These are phyloP conservation scores for Fusarium continuum DNA, from an alignment of 2,329 filamentous ascomycete species.

Conservation along the genomic window DNA sequence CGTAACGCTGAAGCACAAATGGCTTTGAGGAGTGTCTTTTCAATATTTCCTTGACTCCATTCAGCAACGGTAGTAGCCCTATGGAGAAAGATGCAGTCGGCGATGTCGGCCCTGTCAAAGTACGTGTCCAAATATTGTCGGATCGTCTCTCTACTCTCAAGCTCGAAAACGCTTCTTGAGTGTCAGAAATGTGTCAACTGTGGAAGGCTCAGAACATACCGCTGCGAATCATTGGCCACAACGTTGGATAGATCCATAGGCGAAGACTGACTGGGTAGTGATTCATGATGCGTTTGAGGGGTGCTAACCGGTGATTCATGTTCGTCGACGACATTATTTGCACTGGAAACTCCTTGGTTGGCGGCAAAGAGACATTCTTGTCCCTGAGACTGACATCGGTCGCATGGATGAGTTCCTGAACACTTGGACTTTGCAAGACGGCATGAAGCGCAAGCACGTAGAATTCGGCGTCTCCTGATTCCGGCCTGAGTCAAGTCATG, in stretches of 20 bases:
- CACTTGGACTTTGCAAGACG: slow-evolving; percentile 50
- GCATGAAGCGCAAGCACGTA: slow-evolving; percentile 47
- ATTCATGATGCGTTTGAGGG: slow-evolving; percentile 3
- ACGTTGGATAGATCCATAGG: neutral
- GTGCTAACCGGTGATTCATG: slow-evolving; percentile 15
- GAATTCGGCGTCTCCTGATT: slow-evolving; percentile 39
- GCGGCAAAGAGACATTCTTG: slow-evolving; percentile 15
- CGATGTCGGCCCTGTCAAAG: slow-evolving; percentile 32
- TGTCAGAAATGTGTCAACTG: neutral
- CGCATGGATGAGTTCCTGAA: slow-evolving; percentile 46
- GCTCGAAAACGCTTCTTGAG: slow-evolving; percentile 16
- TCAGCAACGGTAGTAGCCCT: slow-evolving; percentile 34
- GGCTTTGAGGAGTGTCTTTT: slow-evolving; percentile 32
- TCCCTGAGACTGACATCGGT: slow-evolving; percentile 40
- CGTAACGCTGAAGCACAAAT: slow-evolving; percentile 26
- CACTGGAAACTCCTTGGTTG: neutral
- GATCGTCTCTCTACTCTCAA: neutral
- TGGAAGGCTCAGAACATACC: neutral
- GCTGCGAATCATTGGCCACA: neutral
- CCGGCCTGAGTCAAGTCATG: slow-evolving; percentile 42
- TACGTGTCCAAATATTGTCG: slow-evolving; percentile 35
- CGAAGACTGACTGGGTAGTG: neutral
- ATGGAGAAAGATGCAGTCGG: slow-evolving; percentile 38
- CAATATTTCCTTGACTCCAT: slow-evolving; percentile 37
- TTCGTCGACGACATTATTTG: neutral